Evolutionary conservation across 2,329 filamentous ascomycete species (phyloP), one percentile per base, ranked within the genome.

Genomic region (Colletotrichum noveboracense): DNA sequence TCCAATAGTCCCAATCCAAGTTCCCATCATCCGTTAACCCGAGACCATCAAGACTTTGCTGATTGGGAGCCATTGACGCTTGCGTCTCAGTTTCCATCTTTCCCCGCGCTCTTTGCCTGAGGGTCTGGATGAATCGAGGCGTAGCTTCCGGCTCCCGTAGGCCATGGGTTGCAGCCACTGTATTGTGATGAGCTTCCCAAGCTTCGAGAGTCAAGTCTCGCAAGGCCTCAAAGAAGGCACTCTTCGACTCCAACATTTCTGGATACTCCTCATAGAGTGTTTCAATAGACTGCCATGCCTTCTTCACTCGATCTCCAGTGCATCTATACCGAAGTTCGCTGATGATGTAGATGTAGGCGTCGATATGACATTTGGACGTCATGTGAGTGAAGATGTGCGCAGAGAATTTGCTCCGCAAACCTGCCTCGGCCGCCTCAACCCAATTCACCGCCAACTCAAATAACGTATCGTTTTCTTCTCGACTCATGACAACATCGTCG

Each of bases 311-410:
- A 0, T 76, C 68, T 0, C 79, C 79, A 0, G 69, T 74, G 1
- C n/a, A 61, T 3, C 82, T 76, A 2, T 58, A 36, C 5, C 81
- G 79, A 10, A 84, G 74, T 2, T 84, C 81, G n/a, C 81, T 83
- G 0, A 83, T 67, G 0, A 84, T 76, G 8, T 82, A 84, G 8
- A 84, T 80, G 24, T 79, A 80, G 1, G 81, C 82, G 13, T 84
- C 82, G n/a, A 83, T 72, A 6, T 82, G 78, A 5, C 76, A 74
- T 24, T 78, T 80, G 9, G 79, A 74, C 2, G 79, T 80, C 28
- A 82, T 62, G 13, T 84, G 81, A 2, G 79, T 78, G 21, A 82
- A 78, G 13, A 84, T 58, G 9, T 82, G 82, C 4, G 79, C 77
- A 0, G 80, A 80, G 7, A 82, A 83, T 21, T 78, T 80, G 71